These are phyloP conservation scores for Actinomucor elegans DNA, from an alignment of 371 early-diverging fungal genomes.

Conservation along the genomic window DNA sequence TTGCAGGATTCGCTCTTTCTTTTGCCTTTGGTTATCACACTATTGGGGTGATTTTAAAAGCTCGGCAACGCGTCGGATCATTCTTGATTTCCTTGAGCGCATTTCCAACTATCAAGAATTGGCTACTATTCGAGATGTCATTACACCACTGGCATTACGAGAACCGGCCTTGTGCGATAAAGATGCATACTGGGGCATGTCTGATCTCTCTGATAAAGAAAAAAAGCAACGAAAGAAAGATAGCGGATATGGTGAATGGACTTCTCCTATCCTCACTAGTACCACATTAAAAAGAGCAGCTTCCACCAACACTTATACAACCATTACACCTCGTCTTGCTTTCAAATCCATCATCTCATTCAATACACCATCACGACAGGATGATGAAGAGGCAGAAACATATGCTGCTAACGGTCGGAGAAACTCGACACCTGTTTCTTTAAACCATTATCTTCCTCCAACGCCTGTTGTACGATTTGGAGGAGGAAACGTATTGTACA, in stretches of 20 bases:
- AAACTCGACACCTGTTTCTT: neutral
- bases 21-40: slow-evolving; percentile 47
- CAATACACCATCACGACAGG: neutral
- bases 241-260: slow-evolving; percentile 26
- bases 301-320: neutral
- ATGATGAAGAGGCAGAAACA: too few species aligned
- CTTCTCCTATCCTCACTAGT: too few species aligned
- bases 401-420: too few species aligned
- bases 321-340: neutral
- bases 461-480: too few species aligned
- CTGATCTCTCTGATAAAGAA: slow-evolving; percentile 20
- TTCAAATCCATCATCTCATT: neutral
- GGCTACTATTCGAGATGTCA: slow-evolving; percentile 25
- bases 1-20: slow-evolving; percentile 41
- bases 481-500: too few species aligned
- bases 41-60: slow-evolving; percentile 54
- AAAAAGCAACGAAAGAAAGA: slow-evolving; percentile 29
- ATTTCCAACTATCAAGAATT: slow-evolving; percentile 21
- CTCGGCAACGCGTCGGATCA: slow-evolving; percentile 41
- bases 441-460: too few species aligned
- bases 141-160: slow-evolving; percentile 27
- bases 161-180: slow-evolving; percentile 33
- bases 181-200: slow-evolving; percentile 33
- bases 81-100: slow-evolving; percentile 38
- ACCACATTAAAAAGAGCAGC: neutral